Evolutionary conservation across 805 yeast species (phyloP), one percentile per base, ranked within the genome.

Genomic region (Zygoascus ofunaensis): DNA sequence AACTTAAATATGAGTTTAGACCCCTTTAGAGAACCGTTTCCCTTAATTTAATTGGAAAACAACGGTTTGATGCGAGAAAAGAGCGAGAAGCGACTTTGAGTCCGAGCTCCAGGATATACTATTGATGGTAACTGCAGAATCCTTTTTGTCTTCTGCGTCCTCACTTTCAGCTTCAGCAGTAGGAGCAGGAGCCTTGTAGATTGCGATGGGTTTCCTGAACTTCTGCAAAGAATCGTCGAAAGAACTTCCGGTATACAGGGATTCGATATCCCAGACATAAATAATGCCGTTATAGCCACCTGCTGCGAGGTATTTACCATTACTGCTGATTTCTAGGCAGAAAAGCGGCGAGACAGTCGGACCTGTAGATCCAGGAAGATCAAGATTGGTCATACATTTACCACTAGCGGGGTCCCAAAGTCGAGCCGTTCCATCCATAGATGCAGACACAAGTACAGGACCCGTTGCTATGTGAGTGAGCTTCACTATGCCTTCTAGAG

Each of bases 361-460:
- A 26, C 30, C 12, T 5, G 23, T 21, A 3, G 69, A 56, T 21
- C 80, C 80, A 45, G 71, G 76, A 2, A 68, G 58, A 48, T 58
- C 58, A 44, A 55, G 65, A 55, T 10, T 65, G 57, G 33, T 66
- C 55, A 46, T 62, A 60, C 21, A 74, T 4, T 22, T 32, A 2
- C 55, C 56, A 12, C 35, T 36, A 17, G 59, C 59, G 2, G 74
- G 68, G 50, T 81, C 75, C 94, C 94, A 85, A 0, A 84, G 51
- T 47, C 81, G 71, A 1, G 81, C 64, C 0, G 80, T 66, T 0
- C 92, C 86, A 52, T 87, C 94, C 60, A 84, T 64, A 1, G 92
- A 79, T 2, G 79, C 69, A 37, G 79, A 73, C 32, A 81, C 55
- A 4, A 79, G 49, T 10, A 51, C 35, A 4, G 54, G 44, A 24